Evolutionary conservation across 83 land plant genomes (phyloP), one percentile per base, ranked within the genome.

Genomic region (Picea abies): DNA sequence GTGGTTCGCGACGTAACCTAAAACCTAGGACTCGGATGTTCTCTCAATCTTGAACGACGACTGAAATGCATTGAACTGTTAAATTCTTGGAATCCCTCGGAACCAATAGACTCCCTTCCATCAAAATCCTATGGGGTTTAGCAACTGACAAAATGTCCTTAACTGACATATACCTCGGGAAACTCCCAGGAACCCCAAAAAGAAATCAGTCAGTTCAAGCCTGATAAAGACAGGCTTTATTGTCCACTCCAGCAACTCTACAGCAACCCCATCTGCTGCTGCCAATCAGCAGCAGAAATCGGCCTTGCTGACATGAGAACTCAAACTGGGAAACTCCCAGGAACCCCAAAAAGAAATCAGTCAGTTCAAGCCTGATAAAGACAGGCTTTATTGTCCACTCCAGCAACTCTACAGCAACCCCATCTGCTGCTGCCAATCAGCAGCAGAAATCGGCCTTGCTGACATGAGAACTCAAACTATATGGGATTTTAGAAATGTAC

Each of bases 171-270:
- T 73, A 73, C 77, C 77, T 73, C 52, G 77, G 77, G 60, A 26
- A 78, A 77, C 63, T 56, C 62, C 14, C 6, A 77, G 35, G 47
- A 77, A n/a, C 32, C 79, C 44, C 8, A 23, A 25, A 20, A 60
- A 4, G 52, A 73, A 73, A 73, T 73, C 56, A 73, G 47, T 12
- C 58, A 47, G n/a, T n/a, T 73, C 23, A 52, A 39, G 47, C 47
- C 77, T 73, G 77, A 78, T 16, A 49, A 78, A 78, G 80, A 78
- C 63, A 78, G 7, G 80, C 80, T 78, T 56, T 56, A 56, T 78
- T 78, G 39, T 78, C 63, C 39, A 56, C 79, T 52, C 56, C 56
- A 52, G 56, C 56, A 52, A 52, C 56, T 10, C 56, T 11, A 52
- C 56, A 52, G 14, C 56, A 52, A 52, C 56, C 56, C 56, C 56